A percentile compares a stretch with the other conserved stretches of the same genome.
phyloP scores from a whole-genome alignment of 2,329 filamentous ascomycete species.

The Botryotinia globosa region DNA sequence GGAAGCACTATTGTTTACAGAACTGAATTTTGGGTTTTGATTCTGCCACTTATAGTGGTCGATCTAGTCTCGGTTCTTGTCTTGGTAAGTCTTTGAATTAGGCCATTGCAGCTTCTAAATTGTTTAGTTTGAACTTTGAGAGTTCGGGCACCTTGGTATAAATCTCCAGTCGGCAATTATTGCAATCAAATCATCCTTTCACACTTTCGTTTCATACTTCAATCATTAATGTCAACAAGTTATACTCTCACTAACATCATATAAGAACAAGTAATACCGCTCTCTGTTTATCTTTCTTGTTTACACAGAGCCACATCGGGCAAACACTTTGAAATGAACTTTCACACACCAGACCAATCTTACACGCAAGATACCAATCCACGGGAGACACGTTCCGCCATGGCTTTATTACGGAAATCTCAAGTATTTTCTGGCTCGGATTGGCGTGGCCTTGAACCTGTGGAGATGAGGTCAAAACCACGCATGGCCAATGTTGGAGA shows the following conservation, averaged over 20 bases:
- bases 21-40: not conserved
- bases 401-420: not conserved
- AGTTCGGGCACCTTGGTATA: not conserved
- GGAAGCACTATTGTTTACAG: not conserved
- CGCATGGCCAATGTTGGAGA: not conserved
- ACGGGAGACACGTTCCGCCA: not conserved
- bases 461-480: conserved; percentile 11
- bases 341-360: not conserved
- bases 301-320: not conserved
- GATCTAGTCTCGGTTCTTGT: not conserved
- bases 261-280: not conserved
- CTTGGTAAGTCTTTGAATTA: conserved; percentile 1
- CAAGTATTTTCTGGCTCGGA: not conserved
- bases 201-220: not conserved
- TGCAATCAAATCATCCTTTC: not conserved
- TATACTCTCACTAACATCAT: not conserved
- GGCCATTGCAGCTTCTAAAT: not conserved
- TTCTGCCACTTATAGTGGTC: not conserved
- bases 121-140: not conserved
- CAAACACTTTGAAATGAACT: conserved; percentile 3
- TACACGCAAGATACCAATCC: not conserved
- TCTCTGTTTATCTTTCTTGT: not conserved
- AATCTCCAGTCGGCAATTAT: not conserved
- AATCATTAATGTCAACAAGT: not conserved
- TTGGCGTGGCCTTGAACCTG: not conserved